phyloP scores from a whole-genome alignment of 495 filamentous ascomycete genomes.

The Alectoria sarmentosa region DNA sequence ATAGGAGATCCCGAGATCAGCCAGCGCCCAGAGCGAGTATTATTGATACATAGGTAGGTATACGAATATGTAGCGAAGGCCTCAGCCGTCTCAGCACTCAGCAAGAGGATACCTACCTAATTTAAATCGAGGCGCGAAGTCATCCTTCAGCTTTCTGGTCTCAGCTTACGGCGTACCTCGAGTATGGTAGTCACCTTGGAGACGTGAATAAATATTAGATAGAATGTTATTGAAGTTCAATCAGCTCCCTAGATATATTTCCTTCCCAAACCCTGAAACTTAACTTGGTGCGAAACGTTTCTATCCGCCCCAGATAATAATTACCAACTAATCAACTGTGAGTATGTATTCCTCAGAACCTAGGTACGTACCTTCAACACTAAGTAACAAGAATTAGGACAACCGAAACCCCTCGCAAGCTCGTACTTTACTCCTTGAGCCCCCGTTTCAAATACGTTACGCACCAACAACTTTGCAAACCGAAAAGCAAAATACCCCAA shows the following conservation, averaged over 20 bases:
- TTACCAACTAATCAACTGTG: not conserved
- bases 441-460: constrained; percentile 1
- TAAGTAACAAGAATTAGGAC: too few species aligned
- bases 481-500: not conserved
- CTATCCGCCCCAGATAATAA: not conserved
- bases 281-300: not conserved
- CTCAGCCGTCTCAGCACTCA: not conserved
- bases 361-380: too few species aligned
- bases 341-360: too few species aligned
- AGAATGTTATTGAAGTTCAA: too few species aligned
- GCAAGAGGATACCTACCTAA: not conserved
- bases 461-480: not conserved
- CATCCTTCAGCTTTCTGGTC: not conserved
- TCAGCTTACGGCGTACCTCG: not conserved
- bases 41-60: too few species aligned
- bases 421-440: not conserved
- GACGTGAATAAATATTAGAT: too few species aligned
- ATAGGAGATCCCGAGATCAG: not conserved
- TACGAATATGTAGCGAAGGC: not conserved
- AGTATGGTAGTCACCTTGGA: too few species aligned
- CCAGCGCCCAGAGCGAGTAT: too few species aligned
- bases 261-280: too few species aligned
- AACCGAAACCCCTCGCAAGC: not conserved
- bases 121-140: not conserved
- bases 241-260: too few species aligned